phyloP scores from a whole-genome alignment of 495 filamentous ascomycete species.

The Talaromyces wortmannii region DNA sequence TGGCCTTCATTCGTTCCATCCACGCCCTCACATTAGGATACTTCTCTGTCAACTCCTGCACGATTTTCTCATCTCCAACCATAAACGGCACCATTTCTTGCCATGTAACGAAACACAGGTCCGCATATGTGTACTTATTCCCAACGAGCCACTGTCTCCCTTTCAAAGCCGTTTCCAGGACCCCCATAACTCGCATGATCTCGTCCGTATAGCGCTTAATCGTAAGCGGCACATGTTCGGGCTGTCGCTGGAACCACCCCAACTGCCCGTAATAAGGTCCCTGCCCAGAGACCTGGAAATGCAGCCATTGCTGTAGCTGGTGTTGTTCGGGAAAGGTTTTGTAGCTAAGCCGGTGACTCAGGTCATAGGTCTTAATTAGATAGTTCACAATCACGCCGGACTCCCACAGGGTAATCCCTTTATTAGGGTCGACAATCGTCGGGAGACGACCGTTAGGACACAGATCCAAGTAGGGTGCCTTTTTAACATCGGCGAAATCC shows the following conservation, averaged over 20 bases:
- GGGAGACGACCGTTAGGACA: no score
- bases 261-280: no score
- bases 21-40: slow-evolving; percentile 23
- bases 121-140: slow-evolving; percentile 41
- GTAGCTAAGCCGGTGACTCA: no score
- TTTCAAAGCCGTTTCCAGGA: background rate
- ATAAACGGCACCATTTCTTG: slow-evolving; percentile 5
- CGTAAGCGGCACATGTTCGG: background rate
- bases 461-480: no score
- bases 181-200: slow-evolving; percentile 1
- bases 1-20: slow-evolving; percentile 15
- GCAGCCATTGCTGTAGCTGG: no score
- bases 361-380: no score
- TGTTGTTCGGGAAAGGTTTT: no score
- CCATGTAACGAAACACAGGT: slow-evolving; percentile 41
- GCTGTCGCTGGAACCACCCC: background rate
- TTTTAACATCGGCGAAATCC: no score
- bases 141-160: slow-evolving; percentile 37
- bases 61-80: background rate
- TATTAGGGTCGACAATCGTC: no score
- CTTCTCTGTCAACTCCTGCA: slow-evolving; percentile 9
- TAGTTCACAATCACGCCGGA: no score
- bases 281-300: no score
- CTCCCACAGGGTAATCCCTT: no score
- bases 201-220: background rate